phyloP scores from a whole-genome alignment of 2,329 filamentous ascomycete genomes.

The Cercospora berteroae region DNA sequence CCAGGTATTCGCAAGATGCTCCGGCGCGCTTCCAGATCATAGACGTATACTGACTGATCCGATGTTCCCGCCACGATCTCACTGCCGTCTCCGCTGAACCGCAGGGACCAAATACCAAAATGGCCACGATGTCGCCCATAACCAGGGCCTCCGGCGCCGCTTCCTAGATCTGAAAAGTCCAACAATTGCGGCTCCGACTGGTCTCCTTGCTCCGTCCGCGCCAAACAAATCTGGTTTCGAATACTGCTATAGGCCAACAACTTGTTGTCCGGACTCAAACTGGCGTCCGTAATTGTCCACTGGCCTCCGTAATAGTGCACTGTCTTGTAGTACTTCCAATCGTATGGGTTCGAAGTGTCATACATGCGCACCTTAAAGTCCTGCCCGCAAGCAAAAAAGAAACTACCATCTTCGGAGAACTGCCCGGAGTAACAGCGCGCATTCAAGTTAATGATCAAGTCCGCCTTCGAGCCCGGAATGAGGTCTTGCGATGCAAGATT shows the following conservation, averaged over 20 bases:
- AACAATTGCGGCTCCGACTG: conserved; percentile 74
- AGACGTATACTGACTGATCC: conserved; percentile 76
- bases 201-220: conserved; percentile 81
- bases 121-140: conserved; percentile 33
- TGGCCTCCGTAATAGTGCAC: conserved; percentile 87
- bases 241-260: conserved; percentile 92
- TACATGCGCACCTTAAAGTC: conserved; percentile 97
- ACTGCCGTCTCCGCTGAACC: conserved; percentile 87
- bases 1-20: conserved; percentile 73
- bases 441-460: conserved; percentile 85
- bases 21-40: conserved; percentile 80
- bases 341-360: conserved; percentile 90
- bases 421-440: conserved; percentile 89
- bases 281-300: conserved; percentile 96
- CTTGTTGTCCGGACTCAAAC: conserved; percentile 84
- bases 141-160: conserved; percentile 32
- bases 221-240: conserved; percentile 76
- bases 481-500: conserved; percentile 66
- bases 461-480: conserved; percentile 73
- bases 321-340: conserved; percentile 95
- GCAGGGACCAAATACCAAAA: conserved; percentile 71
- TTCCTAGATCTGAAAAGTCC: conserved; percentile 62
- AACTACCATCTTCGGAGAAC: conserved; percentile 95
- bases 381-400: conserved; percentile 89
- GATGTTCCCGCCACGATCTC: conserved; percentile 89